Evolutionary conservation across 2,329 filamentous ascomycete genomes (phyloP), one percentile per base, ranked within the genome.

Genomic region (Hypoxylon sp.): DNA sequence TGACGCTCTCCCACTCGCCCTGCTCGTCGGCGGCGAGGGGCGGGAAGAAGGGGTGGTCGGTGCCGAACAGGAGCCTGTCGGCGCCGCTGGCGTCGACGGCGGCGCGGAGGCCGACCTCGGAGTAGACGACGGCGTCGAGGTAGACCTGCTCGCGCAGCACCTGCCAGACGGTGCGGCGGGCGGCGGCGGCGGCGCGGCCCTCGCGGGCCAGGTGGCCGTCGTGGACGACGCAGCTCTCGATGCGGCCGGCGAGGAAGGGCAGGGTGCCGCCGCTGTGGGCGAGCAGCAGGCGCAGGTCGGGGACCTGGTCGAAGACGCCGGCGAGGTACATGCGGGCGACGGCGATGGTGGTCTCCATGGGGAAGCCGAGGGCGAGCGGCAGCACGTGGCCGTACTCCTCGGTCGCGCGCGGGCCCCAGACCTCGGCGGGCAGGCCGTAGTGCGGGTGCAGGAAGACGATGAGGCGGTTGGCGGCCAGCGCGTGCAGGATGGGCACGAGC

Each of bases 341-440:
- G 0, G 92, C 91, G 66, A 97, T 94, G 1, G 93, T 97, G 0
- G 93, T 97, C 76, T 97, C 93, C 65, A 97, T 84, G 0, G 93
- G 92, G 71, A 97, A 97, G 0, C 93, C 93, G 3, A 97, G 78
- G 0, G 92, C 91, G 0, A 97, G 79, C 0, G 92, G 90, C 2
- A 97, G 80, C 0, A 97, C 92, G 72, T 97, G 93, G 0, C 93
- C 93, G 70, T 96, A 97, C 58, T 88, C 87, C 18, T 77, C 79
- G 35, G 74, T 78, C 0, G 84, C 85, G 6, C 88, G 80, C 0
- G 90, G 84, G 0, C 93, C 93, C 76, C 90, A 97, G 3, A 96
- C 91, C 7, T 86, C 83, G 57, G 84, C 83, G 0, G 92, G 92
- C 2, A 97, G 83, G 1, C 93, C 93, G 72, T 97, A 97, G 75